Percentiles rank a stretch among this genome's conserved stretches.
These are phyloP conservation scores for Sugiyamaella americana DNA, from an alignment of 805 yeast species.

Conservation along the genomic window DNA sequence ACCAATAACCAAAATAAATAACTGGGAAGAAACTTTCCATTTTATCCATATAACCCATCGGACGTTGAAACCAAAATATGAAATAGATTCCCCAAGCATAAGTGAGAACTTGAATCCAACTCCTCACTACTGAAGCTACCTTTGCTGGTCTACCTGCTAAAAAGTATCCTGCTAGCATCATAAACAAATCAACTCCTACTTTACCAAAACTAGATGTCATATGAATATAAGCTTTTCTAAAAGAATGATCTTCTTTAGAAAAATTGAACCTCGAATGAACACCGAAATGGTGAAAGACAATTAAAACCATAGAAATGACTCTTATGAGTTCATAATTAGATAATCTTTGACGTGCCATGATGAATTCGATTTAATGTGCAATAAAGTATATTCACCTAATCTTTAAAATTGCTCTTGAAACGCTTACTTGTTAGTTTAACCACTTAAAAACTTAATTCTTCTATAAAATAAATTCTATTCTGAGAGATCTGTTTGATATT, in stretches of 20 bases:
- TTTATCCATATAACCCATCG: constrained; percentile 3
- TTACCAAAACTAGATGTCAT: constrained; percentile 1
- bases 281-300: constrained; percentile 7
- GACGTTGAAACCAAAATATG: neutral
- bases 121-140: constrained; percentile 3
- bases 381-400: too few species aligned
- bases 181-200: constrained; percentile 7
- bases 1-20: constrained; percentile 3
- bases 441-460: too few species aligned
- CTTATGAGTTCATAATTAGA: constrained; percentile 10
- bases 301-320: constrained; percentile 3
- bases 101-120: constrained; percentile 4
- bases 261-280: neutral
- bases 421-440: too few species aligned
- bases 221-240: neutral
- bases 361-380: too few species aligned
- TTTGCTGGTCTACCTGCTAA: constrained; percentile 1
- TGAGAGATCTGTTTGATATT: too few species aligned
- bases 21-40: constrained; percentile 3
- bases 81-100: constrained; percentile 6
- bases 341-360: neutral
- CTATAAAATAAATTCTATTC: too few species aligned
- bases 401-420: too few species aligned
- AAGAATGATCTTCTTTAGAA: neutral
- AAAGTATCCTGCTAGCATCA: constrained; percentile 8